phyloP scores from a whole-genome alignment of 345 rosid genomes.

The Gossypium sturtianum region DNA sequence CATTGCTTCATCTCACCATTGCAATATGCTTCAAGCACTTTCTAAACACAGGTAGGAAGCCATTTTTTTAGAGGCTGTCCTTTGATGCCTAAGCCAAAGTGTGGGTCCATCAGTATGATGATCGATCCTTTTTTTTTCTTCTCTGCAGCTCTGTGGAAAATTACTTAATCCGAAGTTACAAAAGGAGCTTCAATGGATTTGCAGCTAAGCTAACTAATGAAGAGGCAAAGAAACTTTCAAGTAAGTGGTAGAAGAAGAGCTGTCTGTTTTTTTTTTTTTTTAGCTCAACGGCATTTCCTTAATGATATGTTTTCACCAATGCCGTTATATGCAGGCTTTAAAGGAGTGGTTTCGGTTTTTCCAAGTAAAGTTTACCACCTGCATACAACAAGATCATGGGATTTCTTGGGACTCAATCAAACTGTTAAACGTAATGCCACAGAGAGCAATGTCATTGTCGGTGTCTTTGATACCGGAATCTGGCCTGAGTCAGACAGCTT shows the following conservation, averaged over 20 bases:
- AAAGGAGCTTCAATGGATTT: conserved; percentile 59
- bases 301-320: neutral
- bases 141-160: conserved; percentile 19
- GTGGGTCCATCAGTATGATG: no score
- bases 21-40: conserved; percentile 28
- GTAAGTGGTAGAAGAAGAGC: conserved; percentile 19
- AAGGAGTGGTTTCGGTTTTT: conserved; percentile 14
- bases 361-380: conserved; percentile 5
- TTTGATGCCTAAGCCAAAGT: no score
- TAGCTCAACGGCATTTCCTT: neutral
- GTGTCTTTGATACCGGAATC: neutral
- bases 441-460: conserved; percentile 31
- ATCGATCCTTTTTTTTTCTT: neutral
- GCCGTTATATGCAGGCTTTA: conserved; percentile 10
- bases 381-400: conserved; percentile 37
- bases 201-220: conserved; percentile 37
- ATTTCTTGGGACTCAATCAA: conserved; percentile 26
- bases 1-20: conserved; percentile 26
- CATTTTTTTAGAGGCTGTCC: no score
- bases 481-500: no score
- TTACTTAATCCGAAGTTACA: conserved; percentile 42
- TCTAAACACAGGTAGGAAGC: conserved; percentile 18
- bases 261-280: neutral
- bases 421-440: conserved; percentile 8
- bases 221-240: conserved; percentile 32